Base-by-base conservation (phyloP, 768 basidiomycete species). In the Holtermannia corniformis region DNA sequence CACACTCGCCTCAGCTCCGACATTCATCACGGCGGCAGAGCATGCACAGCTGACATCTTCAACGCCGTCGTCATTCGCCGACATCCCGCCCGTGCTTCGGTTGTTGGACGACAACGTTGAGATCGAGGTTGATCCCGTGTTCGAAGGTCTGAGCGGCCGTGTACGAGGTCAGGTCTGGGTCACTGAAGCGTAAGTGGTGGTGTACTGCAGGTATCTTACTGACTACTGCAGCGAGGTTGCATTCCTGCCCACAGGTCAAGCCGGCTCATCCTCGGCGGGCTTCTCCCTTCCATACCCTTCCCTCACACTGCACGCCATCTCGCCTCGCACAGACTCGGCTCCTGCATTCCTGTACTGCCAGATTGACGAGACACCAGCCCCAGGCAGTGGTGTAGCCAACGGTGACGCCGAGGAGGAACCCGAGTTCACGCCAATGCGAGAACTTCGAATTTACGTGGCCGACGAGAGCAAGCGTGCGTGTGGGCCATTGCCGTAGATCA, bases 241-340 rank as follows among this genome's bases (percentile, higher is more conserved):
- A 2, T 93, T 87, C 78, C 79, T 86, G 73, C 57, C 57, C 1
- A 82, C 85, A 2, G 63, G 79, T 11, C 76, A 81, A 0, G 47
- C 82, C 14, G 32, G 32, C 32, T n/a, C n/a, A n/a, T 37, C 32
- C 10, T 37, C 32, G 32, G 75, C 76, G 42, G 90, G 88, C 14
- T 84, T 96, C 72, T 82, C 86, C 59, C 80, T 97, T 65, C 77
- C 83, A 52, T 97, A 93, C 70, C 89, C 87, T 10, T 77, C 84
- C 4, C 86, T 99, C 65, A 93, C 89, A 0, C 79, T 99, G 1
- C 95, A 99, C 63, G 95, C 95, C 22, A 79, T 92, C 50, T 87
- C 90, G 0, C 83, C 89, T 43, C 78, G 79, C 2, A 80, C 81
- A 4, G 51, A 58, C 5, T 55, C 54, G 5, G 13, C 58, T 14